Percentiles rank a stretch among this genome's conserved stretches.
phyloP scores from a whole-genome alignment of 106 monocot species.

The Phalaenopsis equestris region DNA sequence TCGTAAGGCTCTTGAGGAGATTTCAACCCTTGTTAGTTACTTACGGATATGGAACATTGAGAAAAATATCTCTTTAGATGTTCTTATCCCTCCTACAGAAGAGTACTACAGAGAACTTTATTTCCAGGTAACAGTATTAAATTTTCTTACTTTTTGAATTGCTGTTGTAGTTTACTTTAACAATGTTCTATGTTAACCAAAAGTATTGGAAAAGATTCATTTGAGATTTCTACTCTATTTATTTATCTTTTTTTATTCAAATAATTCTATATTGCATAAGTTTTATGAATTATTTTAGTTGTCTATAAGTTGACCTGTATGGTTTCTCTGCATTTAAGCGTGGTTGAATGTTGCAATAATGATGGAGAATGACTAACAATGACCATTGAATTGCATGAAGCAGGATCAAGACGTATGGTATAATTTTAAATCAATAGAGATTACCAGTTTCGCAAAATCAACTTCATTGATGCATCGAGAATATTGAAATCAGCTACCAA shows the following conservation, averaged over 20 bases:
- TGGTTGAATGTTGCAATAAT: no score
- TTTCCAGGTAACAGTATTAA: slow-evolving; percentile 59
- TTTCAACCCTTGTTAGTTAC: slow-evolving; percentile 63
- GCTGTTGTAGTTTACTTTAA: background rate
- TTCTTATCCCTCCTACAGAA: slow-evolving; percentile 86
- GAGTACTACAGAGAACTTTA: slow-evolving; percentile 45
- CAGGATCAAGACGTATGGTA: no score
- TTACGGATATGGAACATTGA: slow-evolving; percentile 74
- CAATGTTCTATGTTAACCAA: background rate
- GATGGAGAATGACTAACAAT: no score
- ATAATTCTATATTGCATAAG: background rate
- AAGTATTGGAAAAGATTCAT: background rate
- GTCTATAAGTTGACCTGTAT: background rate
- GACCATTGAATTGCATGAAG: no score
- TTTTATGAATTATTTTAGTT: background rate
- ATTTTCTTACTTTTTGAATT: background rate
- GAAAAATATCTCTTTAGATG: slow-evolving; percentile 60
- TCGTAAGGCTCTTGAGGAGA: slow-evolving; percentile 77
- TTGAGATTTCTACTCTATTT: background rate
- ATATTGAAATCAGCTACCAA: no score
- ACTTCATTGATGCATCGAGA: no score
- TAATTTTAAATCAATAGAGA: no score
- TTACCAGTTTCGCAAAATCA: no score
- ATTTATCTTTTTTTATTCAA: background rate
- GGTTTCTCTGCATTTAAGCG: no score